Conservation (phyloP, 345 rosid species). For the Eutrema yunnanense region DNA sequence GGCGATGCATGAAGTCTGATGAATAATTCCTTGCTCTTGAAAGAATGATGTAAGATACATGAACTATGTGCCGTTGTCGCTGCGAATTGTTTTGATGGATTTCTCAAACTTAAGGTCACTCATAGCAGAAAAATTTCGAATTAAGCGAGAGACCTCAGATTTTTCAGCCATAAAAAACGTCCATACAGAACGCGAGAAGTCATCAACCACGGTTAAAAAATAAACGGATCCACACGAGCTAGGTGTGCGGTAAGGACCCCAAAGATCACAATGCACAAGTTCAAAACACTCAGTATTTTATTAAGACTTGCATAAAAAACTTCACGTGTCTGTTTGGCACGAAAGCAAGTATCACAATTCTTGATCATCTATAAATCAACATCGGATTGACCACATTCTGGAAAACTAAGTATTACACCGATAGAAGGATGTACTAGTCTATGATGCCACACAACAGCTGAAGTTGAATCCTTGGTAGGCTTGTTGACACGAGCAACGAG, state of each 20-base stretch:
- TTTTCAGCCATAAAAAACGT: too few relatives aligned
- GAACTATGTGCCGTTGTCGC: too few relatives aligned
- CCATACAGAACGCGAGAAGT: too few relatives aligned
- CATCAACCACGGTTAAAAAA: too few relatives aligned
- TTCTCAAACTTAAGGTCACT: too few relatives aligned
- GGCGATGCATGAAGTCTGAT: too few relatives aligned
- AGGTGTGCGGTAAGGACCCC: not conserved
- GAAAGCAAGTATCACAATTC: not conserved
- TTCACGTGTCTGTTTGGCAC: not conserved
- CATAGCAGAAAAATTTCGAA: too few relatives aligned
- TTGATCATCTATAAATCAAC: not conserved
- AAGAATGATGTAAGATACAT: not conserved
- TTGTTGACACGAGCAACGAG: not conserved
- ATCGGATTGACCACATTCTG: not conserved
- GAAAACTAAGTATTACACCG: not conserved
- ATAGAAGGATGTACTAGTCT: not conserved
- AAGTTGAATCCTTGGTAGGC: not conserved
- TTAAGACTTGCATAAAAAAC: too few relatives aligned
- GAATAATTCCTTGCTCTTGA: too few relatives aligned
- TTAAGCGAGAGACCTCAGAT: too few relatives aligned
- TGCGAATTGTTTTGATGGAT: too few relatives aligned
- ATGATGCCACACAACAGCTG: not conserved
- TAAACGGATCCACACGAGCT: too few relatives aligned
- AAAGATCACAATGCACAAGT: not conserved
- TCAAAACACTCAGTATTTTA: not conserved